phyloP scores from a whole-genome alignment of 805 yeast genomes.

The Blastobotrys americana region DNA sequence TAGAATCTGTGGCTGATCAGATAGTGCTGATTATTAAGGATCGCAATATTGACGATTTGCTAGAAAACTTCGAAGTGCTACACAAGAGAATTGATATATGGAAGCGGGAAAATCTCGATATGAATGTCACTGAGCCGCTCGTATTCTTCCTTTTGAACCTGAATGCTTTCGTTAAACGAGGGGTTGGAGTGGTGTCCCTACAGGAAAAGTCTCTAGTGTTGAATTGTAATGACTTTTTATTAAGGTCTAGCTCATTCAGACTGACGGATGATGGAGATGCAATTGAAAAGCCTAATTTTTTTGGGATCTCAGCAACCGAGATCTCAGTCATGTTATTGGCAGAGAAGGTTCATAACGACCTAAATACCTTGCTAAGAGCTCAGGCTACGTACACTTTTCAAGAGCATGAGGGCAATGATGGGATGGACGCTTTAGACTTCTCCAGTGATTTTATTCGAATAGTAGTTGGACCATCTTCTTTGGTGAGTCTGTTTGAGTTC shows the following conservation, averaged over 20 bases:
- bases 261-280: neutral
- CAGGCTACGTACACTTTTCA: conserved; percentile 5
- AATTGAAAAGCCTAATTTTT: conserved; percentile 1
- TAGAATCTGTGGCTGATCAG: neutral
- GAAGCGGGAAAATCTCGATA: neutral
- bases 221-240: neutral
- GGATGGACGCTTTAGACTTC: conserved; percentile 8
- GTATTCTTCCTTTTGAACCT: conserved; percentile 1
- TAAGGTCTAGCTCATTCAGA: conserved; percentile 3
- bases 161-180: conserved; percentile 2
- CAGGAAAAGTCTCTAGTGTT: conserved; percentile 1
- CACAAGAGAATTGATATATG: neutral
- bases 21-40: neutral
- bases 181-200: neutral
- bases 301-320: conserved; percentile 3
- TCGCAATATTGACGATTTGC: neutral
- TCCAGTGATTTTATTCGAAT: conserved; percentile 16
- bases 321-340: neutral
- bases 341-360: neutral
- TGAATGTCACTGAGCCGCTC: no score
- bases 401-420: conserved; percentile 3
- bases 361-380: neutral
- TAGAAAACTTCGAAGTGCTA: neutral
- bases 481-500: conserved; percentile 6
- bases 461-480: conserved; percentile 19